Conservation (phyloP, 257 asterid genomes). For the Solanum okadae region DNA sequence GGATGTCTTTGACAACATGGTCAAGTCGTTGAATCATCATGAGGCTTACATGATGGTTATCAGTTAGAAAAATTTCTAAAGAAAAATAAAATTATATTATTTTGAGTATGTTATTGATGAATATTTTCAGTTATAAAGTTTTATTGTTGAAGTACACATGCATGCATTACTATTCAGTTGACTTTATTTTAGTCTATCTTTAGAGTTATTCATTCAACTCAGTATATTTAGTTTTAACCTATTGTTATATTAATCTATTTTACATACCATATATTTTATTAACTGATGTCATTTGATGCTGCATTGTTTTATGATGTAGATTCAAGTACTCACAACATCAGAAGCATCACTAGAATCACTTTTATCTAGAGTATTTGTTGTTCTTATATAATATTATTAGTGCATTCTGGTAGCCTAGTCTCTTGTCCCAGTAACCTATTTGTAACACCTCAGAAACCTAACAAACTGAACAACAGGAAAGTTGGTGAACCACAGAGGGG, state of each 20-base stretch:
- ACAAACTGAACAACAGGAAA: background rate
- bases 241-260: too few species aligned
- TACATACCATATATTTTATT: too few species aligned
- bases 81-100: too few species aligned
- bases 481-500: background rate
- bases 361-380: background rate
- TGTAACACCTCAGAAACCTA: background rate
- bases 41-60: background rate
- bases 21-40: background rate
- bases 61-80: background rate
- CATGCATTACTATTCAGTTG: background rate
- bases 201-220: background rate
- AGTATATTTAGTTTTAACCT: background rate
- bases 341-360: background rate
- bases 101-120: too few species aligned
- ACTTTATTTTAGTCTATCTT: background rate
- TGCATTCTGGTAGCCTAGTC: background rate
- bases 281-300: background rate
- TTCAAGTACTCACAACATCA: background rate
- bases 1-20: background rate
- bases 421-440: background rate
- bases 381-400: too few species aligned
- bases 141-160: background rate
- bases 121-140: background rate
- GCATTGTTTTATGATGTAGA: background rate